Base-by-base conservation (phyloP, 805 yeast genomes). In the Zygotorulaspora danielsina region DNA sequence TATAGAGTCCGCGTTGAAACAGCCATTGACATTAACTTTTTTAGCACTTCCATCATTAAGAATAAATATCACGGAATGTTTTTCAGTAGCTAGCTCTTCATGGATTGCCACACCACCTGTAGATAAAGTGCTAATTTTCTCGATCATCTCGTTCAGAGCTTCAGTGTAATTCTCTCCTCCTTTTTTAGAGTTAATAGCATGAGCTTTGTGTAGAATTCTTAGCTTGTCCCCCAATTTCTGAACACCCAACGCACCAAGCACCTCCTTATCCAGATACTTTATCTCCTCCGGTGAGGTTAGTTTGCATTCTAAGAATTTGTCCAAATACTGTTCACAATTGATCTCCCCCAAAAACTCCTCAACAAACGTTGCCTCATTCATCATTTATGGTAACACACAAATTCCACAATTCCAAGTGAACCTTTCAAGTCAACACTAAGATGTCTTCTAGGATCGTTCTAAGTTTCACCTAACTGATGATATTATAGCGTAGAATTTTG, bases 151-250 rank as follows among this genome's bases (percentile, higher is more conserved):
- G 11, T 45, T 44, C 25, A 53, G 40, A 31, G 51, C 51, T 2
- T 43, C 41, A 10, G 42, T 36, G 8, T 41, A 29, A 18, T 44
- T 38, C 16, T 39, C 32, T 19, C 37, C 40, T 43, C 41, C 24
- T 19, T 32, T 35, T 28, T 52, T 49, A 34, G 48, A 57, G 34
- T 63, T 78, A 59, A 55, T 19, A 16, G 36, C 32, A 20, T 72
- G 66, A 3, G 84, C 69, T 15, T 81, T 79, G 11, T 76, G 66
- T 51, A 81, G 76, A 8, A 90, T 61, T 19, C 82, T 68, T 15
- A 90, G 67, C 19, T 96, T 67, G 59, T 93, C 97, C 1, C 97
- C 97, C 11, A 90, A 75, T 48, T 77, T 81, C n/a, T 52, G 46
- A 8, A 90, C 61, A 0, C 96, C 95, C 8, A 93, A 57, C 41